phyloP scores from a whole-genome alignment of 2,329 filamentous ascomycete species.

The Sordariomycetes sp. region DNA sequence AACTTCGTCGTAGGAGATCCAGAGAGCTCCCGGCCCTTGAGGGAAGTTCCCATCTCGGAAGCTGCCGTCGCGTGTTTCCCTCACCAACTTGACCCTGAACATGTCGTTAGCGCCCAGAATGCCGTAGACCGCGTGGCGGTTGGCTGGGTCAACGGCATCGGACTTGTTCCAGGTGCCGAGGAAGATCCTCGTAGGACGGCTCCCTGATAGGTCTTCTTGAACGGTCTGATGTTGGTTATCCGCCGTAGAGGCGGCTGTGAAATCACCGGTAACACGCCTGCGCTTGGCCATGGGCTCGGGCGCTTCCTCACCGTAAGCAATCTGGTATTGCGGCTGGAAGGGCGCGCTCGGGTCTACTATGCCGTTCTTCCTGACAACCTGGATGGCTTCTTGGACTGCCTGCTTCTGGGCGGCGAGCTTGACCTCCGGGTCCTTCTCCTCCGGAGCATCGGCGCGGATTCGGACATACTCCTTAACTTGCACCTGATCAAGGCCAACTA shows the following conservation, averaged over 20 bases:
- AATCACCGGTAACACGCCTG: conserved; percentile 30
- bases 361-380: conserved; percentile 30
- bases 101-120: conserved; percentile 55
- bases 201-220: conserved; percentile 37
- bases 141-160: conserved; percentile 29
- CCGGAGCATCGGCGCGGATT: conserved; percentile 29
- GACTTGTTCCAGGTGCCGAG: conserved; percentile 53
- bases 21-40: conserved; percentile 47
- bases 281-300: conserved; percentile 43
- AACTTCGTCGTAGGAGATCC: conserved; percentile 55
- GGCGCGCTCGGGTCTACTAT: background rate
- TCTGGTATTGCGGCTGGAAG: conserved; percentile 31
- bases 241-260: conserved; percentile 10
- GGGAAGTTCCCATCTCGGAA: conserved; percentile 52
- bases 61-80: conserved; percentile 51
- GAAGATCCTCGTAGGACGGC: conserved; percentile 46
- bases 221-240: background rate
- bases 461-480: conserved; percentile 56
- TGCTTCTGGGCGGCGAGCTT: conserved; percentile 26
- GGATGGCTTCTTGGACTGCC: conserved; percentile 37
- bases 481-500: conserved; percentile 44
- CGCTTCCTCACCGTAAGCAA: conserved; percentile 44
- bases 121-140: conserved; percentile 55
- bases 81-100: conserved; percentile 54
- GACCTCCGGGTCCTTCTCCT: conserved; percentile 22